Conservation (phyloP, 768 basidiomycete species). For the Lanmaoa pseudosensibilis region DNA sequence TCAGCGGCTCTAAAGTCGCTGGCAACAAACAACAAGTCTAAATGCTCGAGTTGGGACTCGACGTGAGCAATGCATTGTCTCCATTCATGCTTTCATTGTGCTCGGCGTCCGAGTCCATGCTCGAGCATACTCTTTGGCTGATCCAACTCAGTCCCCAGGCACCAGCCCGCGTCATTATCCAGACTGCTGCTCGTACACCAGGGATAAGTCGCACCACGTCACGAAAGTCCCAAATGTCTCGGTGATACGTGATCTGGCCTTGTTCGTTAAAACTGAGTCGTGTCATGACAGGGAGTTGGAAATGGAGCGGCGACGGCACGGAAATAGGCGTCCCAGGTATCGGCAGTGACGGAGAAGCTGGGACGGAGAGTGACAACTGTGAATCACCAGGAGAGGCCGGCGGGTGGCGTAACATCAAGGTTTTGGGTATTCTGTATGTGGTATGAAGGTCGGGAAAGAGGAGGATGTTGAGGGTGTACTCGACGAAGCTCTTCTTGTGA, state of each 20-base stretch:
- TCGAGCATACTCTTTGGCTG: constrained; percentile 18
- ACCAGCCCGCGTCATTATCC: constrained; percentile 63
- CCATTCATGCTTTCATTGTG: not conserved
- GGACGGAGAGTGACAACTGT: constrained; percentile 26
- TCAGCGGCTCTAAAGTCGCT: not conserved
- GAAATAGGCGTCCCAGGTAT: constrained; percentile 59
- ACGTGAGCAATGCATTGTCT: constrained; percentile 16
- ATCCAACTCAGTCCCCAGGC: constrained; percentile 55
- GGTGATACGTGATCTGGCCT: constrained; percentile 75
- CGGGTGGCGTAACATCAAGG: constrained; percentile 36
- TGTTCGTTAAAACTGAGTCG: constrained; percentile 79
- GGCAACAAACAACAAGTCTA: constrained; percentile 7
- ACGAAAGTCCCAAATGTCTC: constrained; percentile 79
- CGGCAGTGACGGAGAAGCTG: constrained; percentile 49
- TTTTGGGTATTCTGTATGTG: constrained; percentile 40
- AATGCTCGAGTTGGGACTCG: constrained; percentile 1
- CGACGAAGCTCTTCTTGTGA: constrained; percentile 69
- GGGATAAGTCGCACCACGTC: constrained; percentile 75
- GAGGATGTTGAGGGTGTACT: constrained; percentile 77
- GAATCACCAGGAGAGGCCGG: constrained; percentile 33
- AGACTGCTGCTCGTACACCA: constrained; percentile 64
- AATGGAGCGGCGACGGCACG: constrained; percentile 69
- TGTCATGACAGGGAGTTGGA: constrained; percentile 69
- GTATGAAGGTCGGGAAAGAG: constrained; percentile 71
- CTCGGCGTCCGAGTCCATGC: not conserved